These are phyloP conservation scores for Podaxis pistillaris DNA, from an alignment of 768 basidiomycete genomes.

Conservation along the genomic window DNA sequence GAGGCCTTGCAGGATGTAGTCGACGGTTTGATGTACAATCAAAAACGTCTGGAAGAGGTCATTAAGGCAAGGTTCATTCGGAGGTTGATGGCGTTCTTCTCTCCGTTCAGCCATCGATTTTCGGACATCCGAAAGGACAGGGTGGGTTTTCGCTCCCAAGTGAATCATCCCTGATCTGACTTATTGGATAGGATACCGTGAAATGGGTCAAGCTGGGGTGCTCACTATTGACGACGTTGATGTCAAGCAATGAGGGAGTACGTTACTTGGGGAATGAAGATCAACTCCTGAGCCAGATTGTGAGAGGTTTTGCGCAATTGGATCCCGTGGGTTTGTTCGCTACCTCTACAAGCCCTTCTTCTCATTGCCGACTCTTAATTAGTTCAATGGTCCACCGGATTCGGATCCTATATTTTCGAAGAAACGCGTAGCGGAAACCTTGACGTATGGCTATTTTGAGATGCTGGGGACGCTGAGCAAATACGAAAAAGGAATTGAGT, in stretches of 20 bases:
- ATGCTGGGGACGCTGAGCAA: conserved; percentile 93
- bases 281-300: conserved; percentile 78
- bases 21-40: conserved; percentile 89
- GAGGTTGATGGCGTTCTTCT: conserved; percentile 91
- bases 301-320: conserved; percentile 85
- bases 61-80: conserved; percentile 88
- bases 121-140: conserved; percentile 74
- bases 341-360: not conserved
- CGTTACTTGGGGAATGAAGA: conserved; percentile 83
- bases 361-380: not conserved
- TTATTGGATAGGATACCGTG: conserved; percentile 58
- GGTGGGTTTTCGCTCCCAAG: conserved; percentile 31
- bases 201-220: conserved; percentile 89
- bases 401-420: conserved; percentile 86
- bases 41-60: conserved; percentile 92
- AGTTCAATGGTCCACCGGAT: conserved; percentile 74
- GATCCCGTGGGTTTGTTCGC: conserved; percentile 66
- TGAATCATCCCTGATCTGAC: not conserved
- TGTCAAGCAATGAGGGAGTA: conserved; percentile 80
- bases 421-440: conserved; percentile 72
- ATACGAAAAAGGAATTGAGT: conserved; percentile 88
- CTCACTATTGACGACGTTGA: conserved; percentile 75
- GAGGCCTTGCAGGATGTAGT: conserved; percentile 85
- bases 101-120: conserved; percentile 87
- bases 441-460: conserved; percentile 92